Base-by-base conservation (phyloP, 306 rosid species). In the Cucumis melo region DNA sequence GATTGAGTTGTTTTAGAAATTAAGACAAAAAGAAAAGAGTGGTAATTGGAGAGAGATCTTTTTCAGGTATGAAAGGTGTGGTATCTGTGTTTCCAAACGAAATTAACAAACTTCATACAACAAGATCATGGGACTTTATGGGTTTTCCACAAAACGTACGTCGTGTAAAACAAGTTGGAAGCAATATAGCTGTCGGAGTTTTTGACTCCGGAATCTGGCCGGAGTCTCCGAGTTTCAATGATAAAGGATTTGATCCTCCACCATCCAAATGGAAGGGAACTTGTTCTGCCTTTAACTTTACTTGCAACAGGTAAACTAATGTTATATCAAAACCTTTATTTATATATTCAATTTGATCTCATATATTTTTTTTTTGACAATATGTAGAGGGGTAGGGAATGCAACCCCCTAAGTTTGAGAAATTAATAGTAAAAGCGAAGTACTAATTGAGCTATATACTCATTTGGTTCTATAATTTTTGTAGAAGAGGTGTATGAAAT, bases 71-170 rank as follows among this genome's bases (percentile, higher is more conserved):
- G 79, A 80, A 84, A 27, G 83, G 84, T 1, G 91, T 89, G 7
- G 81, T 89, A 67, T 83, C 91, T 9, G 91, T 88, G 24, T 87
- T 89, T 38, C 86, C 82, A 6, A 82, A 44, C 41, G 6, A 29
- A 79, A 73, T 72, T 46, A 62, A 23, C 20, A 23, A 76, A 12
- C 84, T 78, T n/a, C 90, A 77, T 1, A 89, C 91, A 15, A 85
- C 93, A 67, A 84, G 54, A 71, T 89, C 89, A 7, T 89, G 89
- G 89, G 85, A 87, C 60, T 89, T 89, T 73, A 12, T 89, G 72
- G 89, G 87, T 7, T 82, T 89, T 27, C 63, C 84, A 3, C 14
- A 50, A 39, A 16, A 5, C 1, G 67, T 15, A 5, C 8, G 8
- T 51, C 24, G 63, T 41, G 78, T 80, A 83, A 15, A 14, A 48